A percentile compares a stretch with the other conserved stretches of the same genome.
Conservation (phyloP, 75 land plant genomes). For the Sequoiadendron giganteum region DNA sequence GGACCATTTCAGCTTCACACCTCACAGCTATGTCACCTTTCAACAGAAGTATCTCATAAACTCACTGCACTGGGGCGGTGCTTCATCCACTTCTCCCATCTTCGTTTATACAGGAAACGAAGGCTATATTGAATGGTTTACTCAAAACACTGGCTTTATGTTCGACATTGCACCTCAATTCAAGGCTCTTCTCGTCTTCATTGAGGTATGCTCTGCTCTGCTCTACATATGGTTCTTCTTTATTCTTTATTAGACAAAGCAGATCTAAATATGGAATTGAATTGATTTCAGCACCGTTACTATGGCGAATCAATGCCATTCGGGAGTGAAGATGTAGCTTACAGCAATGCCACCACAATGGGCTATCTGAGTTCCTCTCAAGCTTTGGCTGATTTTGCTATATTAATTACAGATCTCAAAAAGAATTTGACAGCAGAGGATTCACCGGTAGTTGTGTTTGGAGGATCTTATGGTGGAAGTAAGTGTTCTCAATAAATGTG, state of each 20-base stretch:
- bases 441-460: slow-evolving; percentile 58
- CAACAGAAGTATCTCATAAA: too few relatives aligned
- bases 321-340: slow-evolving; percentile 18
- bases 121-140: slow-evolving; percentile 43
- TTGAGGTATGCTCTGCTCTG: slow-evolving; percentile 37
- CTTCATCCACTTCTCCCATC: too few relatives aligned
- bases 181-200: slow-evolving; percentile 51
- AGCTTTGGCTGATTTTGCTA: slow-evolving; percentile 67
- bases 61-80: too few relatives aligned
- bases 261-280: too few relatives aligned
- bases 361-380: slow-evolving; percentile 59
- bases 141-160: slow-evolving; percentile 37
- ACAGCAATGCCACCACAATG: slow-evolving; percentile 28
- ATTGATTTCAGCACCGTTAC: slow-evolving; percentile 46
- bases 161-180: slow-evolving; percentile 35
- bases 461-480: slow-evolving; percentile 60
- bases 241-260: neutral
- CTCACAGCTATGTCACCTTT: too few relatives aligned
- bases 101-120: slow-evolving; percentile 14
- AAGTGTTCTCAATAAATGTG: too few relatives aligned
- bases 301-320: slow-evolving; percentile 63
- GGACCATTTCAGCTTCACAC: too few relatives aligned
- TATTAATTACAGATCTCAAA: slow-evolving; percentile 41
- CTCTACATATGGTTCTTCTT: too few relatives aligned
- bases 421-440: slow-evolving; percentile 25